These are phyloP conservation scores for Calocybe gangraenosa DNA, from an alignment of 768 basidiomycete species.

Conservation along the genomic window DNA sequence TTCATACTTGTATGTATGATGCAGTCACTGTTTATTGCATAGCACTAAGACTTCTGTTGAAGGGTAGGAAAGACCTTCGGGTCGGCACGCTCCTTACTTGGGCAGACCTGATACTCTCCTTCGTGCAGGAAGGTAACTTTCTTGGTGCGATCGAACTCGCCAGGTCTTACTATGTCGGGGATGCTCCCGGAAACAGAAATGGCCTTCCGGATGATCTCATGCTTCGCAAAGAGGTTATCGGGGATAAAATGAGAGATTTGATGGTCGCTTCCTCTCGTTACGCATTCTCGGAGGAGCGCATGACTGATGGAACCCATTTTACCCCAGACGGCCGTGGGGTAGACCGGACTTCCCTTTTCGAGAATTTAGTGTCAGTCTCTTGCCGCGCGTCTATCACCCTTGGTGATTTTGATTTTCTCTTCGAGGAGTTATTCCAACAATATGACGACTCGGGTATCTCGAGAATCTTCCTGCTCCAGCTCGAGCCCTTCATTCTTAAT, in stretches of 20 bases:
- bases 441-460: slow-evolving; percentile 84
- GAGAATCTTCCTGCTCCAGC: slow-evolving; percentile 74
- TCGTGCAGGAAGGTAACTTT: slow-evolving; percentile 85
- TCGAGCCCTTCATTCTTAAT: slow-evolving; percentile 80
- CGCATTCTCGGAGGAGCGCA: slow-evolving; percentile 92
- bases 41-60: slow-evolving; percentile 8
- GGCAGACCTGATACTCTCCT: slow-evolving; percentile 87
- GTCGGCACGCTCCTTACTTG: slow-evolving; percentile 89
- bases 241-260: slow-evolving; percentile 72
- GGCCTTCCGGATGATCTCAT: slow-evolving; percentile 68
- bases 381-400: slow-evolving; percentile 78
- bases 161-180: slow-evolving; percentile 74
- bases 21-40: background rate
- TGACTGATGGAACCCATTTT: slow-evolving; percentile 83
- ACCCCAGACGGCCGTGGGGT: slow-evolving; percentile 86
- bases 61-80: slow-evolving; percentile 64
- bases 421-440: slow-evolving; percentile 89
- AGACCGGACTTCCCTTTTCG: slow-evolving; percentile 86
- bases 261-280: slow-evolving; percentile 87
- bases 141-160: slow-evolving; percentile 85
- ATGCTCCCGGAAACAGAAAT: slow-evolving; percentile 82
- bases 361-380: slow-evolving; percentile 76
- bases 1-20: slow-evolving; percentile 74
- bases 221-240: slow-evolving; percentile 62
- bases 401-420: slow-evolving; percentile 80